These are phyloP conservation scores for Mortierella sp. DNA, from an alignment of 371 early-diverging fungal species.

Conservation along the genomic window DNA sequence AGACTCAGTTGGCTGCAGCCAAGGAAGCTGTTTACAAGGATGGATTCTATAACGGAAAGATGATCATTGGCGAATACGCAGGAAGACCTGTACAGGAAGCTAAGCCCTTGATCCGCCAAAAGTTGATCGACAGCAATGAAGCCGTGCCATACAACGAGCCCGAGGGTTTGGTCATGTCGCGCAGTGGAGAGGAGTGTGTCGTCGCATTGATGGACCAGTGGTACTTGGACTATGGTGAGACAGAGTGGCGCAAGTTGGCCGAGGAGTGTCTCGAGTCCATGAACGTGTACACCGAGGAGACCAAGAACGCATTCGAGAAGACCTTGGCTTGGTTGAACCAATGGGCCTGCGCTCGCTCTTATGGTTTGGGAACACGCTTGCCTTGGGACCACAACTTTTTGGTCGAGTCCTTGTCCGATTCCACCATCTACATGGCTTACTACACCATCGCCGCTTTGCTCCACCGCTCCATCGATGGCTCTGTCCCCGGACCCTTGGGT, in stretches of 20 bases:
- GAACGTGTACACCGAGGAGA: constrained; percentile 88
- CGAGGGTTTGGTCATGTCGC: constrained; percentile 93
- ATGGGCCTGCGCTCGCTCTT: constrained; percentile 99
- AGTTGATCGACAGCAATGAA: constrained; percentile 74
- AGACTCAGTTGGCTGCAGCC: constrained; percentile 87
- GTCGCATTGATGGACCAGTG: constrained; percentile 99
- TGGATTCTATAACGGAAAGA: constrained; percentile 94
- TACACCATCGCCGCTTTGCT: constrained; percentile 98
- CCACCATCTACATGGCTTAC: constrained; percentile 99
- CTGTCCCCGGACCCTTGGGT: constrained; percentile 83
- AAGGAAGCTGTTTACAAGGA: constrained; percentile 98
- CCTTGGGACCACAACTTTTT: constrained; percentile 98
- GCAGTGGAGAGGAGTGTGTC: constrained; percentile 99
- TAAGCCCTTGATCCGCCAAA: constrained; percentile 84
- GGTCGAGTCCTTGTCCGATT: constrained; percentile 99
- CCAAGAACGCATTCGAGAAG: constrained; percentile 88
- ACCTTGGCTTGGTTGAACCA: constrained; percentile 97
- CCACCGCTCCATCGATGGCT: constrained; percentile 91
- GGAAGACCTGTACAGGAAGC: constrained; percentile 94
- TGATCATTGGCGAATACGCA: constrained; percentile 84
- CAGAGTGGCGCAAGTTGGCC: constrained; percentile 87
- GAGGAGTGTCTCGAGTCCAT: constrained; percentile 85
- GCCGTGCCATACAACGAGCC: constrained; percentile 98
- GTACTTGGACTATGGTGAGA: constrained; percentile 99
- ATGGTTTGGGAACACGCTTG: constrained; percentile 96